Conservation (phyloP, 2,329 filamentous ascomycete species). For the Bertia moriformis region DNA sequence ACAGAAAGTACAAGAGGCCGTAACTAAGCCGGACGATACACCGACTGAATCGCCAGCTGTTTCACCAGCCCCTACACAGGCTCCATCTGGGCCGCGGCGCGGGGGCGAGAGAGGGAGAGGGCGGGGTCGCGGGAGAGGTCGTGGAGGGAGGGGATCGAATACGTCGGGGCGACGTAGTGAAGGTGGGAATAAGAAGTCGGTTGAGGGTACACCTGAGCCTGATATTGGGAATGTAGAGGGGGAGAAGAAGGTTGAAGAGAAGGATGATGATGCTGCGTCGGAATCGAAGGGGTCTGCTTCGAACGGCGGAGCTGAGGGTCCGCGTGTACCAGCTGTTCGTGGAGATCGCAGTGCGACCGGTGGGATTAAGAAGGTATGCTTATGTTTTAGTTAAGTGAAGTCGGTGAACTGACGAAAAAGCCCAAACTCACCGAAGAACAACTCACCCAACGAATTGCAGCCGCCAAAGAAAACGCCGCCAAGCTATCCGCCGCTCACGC, state of each 20-base stretch:
- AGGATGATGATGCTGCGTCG: not conserved
- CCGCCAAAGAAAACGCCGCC: conserved; percentile 1
- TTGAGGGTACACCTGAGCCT: not conserved
- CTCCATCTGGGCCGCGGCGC: conserved; percentile 12
- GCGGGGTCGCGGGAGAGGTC: conserved; percentile 11
- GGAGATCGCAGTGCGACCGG: not conserved
- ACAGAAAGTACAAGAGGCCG: conserved; percentile 2
- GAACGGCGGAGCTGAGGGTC: not conserved
- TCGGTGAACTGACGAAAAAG: not conserved
- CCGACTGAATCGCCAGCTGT: not conserved
- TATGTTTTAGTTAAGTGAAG: too few species aligned
- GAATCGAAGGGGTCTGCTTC: not conserved
- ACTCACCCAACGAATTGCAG: not conserved
- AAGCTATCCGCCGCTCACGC: not conserved
- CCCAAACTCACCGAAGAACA: conserved; percentile 1
- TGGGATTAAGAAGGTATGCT: not conserved
- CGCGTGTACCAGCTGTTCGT: not conserved
- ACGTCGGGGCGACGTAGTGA: not conserved
- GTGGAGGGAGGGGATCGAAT: conserved; percentile 8
- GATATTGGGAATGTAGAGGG: too few species aligned
- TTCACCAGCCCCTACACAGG: too few species aligned
- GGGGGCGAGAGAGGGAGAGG: conserved; percentile 14
- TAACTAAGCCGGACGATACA: not conserved
- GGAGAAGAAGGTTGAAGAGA: not conserved
- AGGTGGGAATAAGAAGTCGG: not conserved